A percentile compares a stretch with the other conserved stretches of the same genome.
phyloP scores from a whole-genome alignment of 2,329 filamentous ascomycete genomes.

The Blastomyces silverae region DNA sequence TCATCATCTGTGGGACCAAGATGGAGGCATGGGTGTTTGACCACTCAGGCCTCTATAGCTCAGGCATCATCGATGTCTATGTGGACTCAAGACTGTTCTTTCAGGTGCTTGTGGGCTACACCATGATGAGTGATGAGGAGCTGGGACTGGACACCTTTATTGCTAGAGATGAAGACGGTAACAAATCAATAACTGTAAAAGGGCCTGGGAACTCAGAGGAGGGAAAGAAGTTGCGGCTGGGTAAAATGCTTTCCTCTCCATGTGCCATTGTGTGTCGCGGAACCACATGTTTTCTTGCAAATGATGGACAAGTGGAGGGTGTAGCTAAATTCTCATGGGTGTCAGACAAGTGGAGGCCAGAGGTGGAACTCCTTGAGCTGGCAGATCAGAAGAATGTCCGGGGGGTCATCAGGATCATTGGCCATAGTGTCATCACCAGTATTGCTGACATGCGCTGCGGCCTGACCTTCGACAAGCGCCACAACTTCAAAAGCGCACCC shows the following conservation, averaged over 20 bases:
- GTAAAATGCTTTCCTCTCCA: too few species aligned
- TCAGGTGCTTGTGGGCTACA: constrained; percentile 27
- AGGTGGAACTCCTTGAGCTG: constrained; percentile 26
- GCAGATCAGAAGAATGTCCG: constrained; percentile 18
- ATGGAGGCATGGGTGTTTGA: constrained; percentile 34
- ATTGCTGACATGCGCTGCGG: constrained; percentile 25
- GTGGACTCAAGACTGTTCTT: constrained; percentile 29
- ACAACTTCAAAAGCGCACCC: constrained; percentile 16
- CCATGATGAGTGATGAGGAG: constrained; percentile 30
- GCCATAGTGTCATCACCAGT: constrained; percentile 26
- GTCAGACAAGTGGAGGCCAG: constrained; percentile 25
- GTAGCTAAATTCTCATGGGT: constrained; percentile 30
- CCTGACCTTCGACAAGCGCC: constrained; percentile 24
- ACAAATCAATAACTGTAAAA: too few species aligned
- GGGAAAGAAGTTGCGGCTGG: too few species aligned
- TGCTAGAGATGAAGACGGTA: too few species aligned
- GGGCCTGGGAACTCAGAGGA: too few species aligned
- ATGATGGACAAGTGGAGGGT: constrained; percentile 17
- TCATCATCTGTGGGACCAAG: constrained; percentile 24
- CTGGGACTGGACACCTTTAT: too few species aligned
- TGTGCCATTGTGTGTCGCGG: too few species aligned
- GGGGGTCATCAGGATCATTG: constrained; percentile 25
- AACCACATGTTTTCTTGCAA: constrained; percentile 23
- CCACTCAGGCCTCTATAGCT: constrained; percentile 31
- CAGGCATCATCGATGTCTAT: constrained; percentile 29